Evolutionary conservation across 1,284 basidiomycete species (phyloP).

Genomic region (Malassezia equina): DNA sequence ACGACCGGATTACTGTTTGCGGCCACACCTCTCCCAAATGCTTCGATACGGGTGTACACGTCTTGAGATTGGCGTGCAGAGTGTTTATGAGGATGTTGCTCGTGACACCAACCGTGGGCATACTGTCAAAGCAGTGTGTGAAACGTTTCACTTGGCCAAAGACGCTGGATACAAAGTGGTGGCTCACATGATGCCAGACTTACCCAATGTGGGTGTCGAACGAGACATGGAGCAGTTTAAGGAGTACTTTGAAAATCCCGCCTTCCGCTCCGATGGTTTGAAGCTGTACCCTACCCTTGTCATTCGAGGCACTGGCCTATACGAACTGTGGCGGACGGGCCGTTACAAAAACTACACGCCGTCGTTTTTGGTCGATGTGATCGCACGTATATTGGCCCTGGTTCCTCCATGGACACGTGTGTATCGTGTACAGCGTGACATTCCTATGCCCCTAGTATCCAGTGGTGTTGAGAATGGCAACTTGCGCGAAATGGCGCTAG

Average conservation of each 20-base stretch:
- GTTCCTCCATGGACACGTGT: constrained; percentile 98
- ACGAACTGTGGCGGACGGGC: constrained; percentile 91
- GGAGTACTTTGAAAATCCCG: constrained; percentile 94
- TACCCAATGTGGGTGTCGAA: constrained; percentile 94
- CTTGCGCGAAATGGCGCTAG: constrained; percentile 84
- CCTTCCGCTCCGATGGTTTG: constrained; percentile 89
- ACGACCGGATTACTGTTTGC: constrained; percentile 91
- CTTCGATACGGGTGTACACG: constrained; percentile 96
- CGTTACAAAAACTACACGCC: constrained; percentile 98
- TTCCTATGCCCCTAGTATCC: constrained; percentile 53
- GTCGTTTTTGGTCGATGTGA: constrained; percentile 91
- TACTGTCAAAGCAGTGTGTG: constrained; percentile 91
- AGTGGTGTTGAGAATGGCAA: constrained; percentile 99
- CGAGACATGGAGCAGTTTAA: constrained; percentile 98
- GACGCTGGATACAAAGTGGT: constrained; percentile 94
- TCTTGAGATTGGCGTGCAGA: constrained; percentile 95
- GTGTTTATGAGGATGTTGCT: constrained; percentile 97
- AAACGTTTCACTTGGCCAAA: constrained; percentile 95
- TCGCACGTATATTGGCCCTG: constrained; percentile 86
- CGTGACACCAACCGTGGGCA: constrained; percentile 91
- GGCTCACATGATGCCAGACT: constrained; percentile 54
- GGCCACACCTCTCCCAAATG: constrained; percentile 97
- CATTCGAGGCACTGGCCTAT: constrained; percentile 91
- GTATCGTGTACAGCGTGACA: constrained; percentile 63
- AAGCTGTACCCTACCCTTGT: constrained; percentile 98